Conservation (phyloP, 352 stramenopile species). For the Phytophthora foliorum region DNA sequence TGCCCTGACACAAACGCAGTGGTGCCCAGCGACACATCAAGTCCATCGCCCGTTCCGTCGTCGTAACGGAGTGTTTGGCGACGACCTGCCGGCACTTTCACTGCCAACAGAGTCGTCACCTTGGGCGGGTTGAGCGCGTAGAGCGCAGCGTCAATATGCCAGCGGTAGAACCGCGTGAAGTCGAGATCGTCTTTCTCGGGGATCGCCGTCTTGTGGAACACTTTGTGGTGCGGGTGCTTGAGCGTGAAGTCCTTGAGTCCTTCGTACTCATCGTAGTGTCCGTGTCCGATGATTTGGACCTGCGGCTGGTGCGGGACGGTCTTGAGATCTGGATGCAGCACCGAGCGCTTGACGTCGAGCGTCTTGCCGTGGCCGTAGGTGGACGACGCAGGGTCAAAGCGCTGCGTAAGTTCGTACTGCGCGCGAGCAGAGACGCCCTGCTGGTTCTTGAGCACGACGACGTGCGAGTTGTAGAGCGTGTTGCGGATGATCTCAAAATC, state of each 20-base stretch:
- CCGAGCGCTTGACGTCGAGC: constrained; percentile 37
- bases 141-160: constrained; percentile 43
- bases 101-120: constrained; percentile 36
- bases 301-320: constrained; percentile 42
- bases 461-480: constrained; percentile 38
- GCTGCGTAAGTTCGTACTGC: constrained; percentile 40
- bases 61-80: constrained; percentile 43
- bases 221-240: constrained; percentile 43
- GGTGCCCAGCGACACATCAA: constrained; percentile 35
- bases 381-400: constrained; percentile 36
- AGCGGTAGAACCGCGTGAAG: constrained; percentile 46
- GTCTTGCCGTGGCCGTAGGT: constrained; percentile 45
- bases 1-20: constrained; percentile 44
- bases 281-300: constrained; percentile 44
- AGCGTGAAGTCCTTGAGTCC: constrained; percentile 43
- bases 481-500: constrained; percentile 39
- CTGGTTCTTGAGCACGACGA: constrained; percentile 45
- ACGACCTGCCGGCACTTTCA: constrained; percentile 33
- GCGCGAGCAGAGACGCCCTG: constrained; percentile 27
- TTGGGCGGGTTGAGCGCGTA: constrained; percentile 41
- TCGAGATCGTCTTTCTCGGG: constrained; percentile 37
- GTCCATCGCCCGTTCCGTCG: constrained; percentile 36
- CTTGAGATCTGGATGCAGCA: constrained; percentile 43
- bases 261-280: constrained; percentile 46
- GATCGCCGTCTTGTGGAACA: constrained; percentile 41